Conservation (phyloP, 202 grass and related monocot genomes). For the Alloteropsis angusta region DNA sequence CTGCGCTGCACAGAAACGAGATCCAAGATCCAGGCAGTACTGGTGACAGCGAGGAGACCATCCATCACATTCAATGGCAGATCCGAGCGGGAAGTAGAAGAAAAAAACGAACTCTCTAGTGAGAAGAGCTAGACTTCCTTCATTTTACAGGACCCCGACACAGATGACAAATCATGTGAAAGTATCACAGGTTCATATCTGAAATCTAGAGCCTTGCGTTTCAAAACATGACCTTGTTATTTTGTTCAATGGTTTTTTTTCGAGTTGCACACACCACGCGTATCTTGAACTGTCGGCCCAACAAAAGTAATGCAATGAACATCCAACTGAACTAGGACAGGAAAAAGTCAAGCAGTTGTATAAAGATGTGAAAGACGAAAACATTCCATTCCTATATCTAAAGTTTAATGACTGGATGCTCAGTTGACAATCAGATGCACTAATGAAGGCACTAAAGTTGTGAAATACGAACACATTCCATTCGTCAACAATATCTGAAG, state of each 20-base stretch:
- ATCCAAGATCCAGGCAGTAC: conserved; percentile 16
- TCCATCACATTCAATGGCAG: conserved; percentile 21
- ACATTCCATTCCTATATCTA: not conserved
- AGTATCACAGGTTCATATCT: not conserved
- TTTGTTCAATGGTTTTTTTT: no score
- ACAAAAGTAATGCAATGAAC: not conserved
- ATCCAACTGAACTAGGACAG: not conserved
- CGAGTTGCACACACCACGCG: not conserved
- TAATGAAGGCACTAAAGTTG: not conserved
- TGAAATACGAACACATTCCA: no score
- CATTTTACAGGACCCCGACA: not conserved
- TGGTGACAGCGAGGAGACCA: conserved; percentile 28
- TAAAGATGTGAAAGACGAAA: not conserved
- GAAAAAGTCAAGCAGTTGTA: not conserved
- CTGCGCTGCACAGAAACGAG: not conserved
- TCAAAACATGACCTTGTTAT: not conserved
- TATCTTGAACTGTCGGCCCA: not conserved
- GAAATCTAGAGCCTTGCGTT: not conserved
- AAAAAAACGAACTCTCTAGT: not conserved
- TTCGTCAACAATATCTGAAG: no score
- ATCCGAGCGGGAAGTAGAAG: not conserved
- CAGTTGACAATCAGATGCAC: not conserved
- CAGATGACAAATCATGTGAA: not conserved
- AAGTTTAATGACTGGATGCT: not conserved
- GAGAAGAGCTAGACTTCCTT: not conserved